phyloP scores from a whole-genome alignment of 2,329 filamentous ascomycete species.

The Hypocrella siamensis region DNA sequence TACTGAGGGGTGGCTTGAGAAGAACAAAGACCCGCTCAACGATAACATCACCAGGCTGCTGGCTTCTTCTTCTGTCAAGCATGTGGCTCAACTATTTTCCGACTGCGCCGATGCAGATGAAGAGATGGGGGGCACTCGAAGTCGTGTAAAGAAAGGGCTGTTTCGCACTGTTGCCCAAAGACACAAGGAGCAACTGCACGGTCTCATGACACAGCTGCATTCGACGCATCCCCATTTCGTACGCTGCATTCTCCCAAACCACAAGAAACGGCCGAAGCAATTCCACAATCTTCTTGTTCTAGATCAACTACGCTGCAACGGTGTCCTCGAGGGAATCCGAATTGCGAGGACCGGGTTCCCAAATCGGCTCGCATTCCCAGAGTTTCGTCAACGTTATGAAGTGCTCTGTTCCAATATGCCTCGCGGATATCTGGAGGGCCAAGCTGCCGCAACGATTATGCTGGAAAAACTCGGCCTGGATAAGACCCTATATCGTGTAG shows the following conservation, averaged over 20 bases:
- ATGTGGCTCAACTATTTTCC: slow-evolving; percentile 70
- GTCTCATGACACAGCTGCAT: slow-evolving; percentile 82
- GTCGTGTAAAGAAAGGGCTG: slow-evolving; percentile 86
- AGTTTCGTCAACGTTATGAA: slow-evolving; percentile 92
- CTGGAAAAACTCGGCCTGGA: slow-evolving; percentile 80
- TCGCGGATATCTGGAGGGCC: slow-evolving; percentile 80
- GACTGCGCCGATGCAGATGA: slow-evolving; percentile 80
- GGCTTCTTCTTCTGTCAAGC: slow-evolving; percentile 64
- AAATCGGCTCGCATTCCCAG: slow-evolving; percentile 78
- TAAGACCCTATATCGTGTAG: slow-evolving; percentile 75
- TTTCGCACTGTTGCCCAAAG: slow-evolving; percentile 94
- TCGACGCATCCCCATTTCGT: slow-evolving; percentile 98
- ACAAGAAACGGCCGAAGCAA: slow-evolving; percentile 91
- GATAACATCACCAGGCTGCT: slow-evolving; percentile 90
- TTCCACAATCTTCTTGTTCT: slow-evolving; percentile 85
- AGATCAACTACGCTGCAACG: slow-evolving; percentile 94
- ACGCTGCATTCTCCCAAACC: slow-evolving; percentile 91
- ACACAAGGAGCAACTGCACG: slow-evolving; percentile 98
- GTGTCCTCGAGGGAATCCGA: slow-evolving; percentile 95
- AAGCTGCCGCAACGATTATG: slow-evolving; percentile 71
- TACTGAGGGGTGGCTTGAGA: slow-evolving; percentile 89
- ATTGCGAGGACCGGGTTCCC: slow-evolving; percentile 96
- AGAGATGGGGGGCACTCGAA: slow-evolving; percentile 49
- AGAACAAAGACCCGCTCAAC: slow-evolving; percentile 97
- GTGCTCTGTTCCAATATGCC: slow-evolving; percentile 82